These are phyloP conservation scores for Paraphoma sp. DNA, from an alignment of 2,329 filamentous ascomycete genomes.

Conservation along the genomic window DNA sequence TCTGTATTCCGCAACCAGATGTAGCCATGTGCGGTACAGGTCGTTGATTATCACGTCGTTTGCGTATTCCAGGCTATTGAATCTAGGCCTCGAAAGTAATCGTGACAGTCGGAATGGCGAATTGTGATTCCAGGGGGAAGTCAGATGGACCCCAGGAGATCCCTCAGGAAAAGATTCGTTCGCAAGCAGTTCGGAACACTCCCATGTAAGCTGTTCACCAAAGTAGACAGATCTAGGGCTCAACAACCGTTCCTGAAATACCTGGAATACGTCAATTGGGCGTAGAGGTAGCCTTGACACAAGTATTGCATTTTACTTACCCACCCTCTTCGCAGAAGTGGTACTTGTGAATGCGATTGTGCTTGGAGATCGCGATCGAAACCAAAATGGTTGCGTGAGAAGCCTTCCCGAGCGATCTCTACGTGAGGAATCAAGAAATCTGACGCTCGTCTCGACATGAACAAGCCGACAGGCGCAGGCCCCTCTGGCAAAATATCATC, in stretches of 20 bases:
- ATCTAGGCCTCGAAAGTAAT: neutral
- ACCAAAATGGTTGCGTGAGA: too few species aligned
- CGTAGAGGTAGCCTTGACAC: neutral
- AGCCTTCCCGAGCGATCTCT: too few species aligned
- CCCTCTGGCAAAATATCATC: too few species aligned
- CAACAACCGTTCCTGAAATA: slow-evolving; percentile 4
- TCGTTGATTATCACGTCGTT: neutral
- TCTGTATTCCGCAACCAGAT: neutral
- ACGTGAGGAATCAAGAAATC: too few species aligned
- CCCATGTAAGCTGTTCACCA: neutral
- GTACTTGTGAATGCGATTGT: neutral
- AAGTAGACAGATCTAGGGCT: slow-evolving; percentile 5
- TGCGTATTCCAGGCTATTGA: neutral
- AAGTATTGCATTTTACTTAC: neutral
- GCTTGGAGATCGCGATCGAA: neutral
- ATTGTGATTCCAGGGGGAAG: neutral
- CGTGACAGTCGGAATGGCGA: neutral
- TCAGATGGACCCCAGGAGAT: neutral
- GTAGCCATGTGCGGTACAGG: neutral
- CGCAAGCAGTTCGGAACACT: neutral
- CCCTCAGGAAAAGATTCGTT: slow-evolving; percentile 1
- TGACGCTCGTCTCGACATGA: too few species aligned
- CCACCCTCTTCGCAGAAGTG: neutral
- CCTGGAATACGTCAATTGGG: neutral
- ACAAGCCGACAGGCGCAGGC: too few species aligned